A percentile compares a stretch with the other conserved stretches of the same genome.
These are phyloP conservation scores for Dichotomocladium elegans DNA, from an alignment of 371 early-diverging fungal species.

Conservation along the genomic window DNA sequence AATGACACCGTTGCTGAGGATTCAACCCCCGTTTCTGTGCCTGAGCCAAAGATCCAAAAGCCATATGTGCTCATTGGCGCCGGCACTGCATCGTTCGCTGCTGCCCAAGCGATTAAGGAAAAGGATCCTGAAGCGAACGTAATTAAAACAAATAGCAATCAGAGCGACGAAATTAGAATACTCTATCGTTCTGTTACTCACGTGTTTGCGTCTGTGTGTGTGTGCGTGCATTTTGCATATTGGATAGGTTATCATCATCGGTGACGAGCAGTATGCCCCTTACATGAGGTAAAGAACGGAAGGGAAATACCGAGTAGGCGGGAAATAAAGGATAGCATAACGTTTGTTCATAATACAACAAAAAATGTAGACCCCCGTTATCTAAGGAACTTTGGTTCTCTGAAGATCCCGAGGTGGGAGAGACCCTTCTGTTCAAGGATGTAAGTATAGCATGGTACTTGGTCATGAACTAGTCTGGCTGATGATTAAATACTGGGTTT, in stretches of 20 bases:
- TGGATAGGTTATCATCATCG: slow-evolving; percentile 63
- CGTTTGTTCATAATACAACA: background rate
- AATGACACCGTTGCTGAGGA: background rate
- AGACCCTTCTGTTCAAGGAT: slow-evolving; percentile 61
- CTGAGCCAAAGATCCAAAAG: slow-evolving; percentile 24
- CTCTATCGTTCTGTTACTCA: no score
- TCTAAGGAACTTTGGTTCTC: slow-evolving; percentile 79
- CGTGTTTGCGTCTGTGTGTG: no score
- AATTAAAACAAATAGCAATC: background rate
- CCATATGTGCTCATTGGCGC: slow-evolving; percentile 61
- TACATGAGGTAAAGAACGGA: slow-evolving; percentile 72
- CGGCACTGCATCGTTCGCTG: slow-evolving; percentile 67
- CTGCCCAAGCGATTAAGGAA: slow-evolving; percentile 67
- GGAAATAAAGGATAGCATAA: no score
- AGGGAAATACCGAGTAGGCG: no score
- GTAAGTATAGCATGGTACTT: slow-evolving; percentile 18
- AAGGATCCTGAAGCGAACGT: slow-evolving; percentile 66
- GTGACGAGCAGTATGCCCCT: slow-evolving; percentile 59
- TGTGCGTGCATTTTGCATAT: no score
- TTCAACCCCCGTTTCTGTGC: slow-evolving; percentile 6
- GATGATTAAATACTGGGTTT: background rate
- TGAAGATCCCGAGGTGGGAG: slow-evolving; percentile 42
- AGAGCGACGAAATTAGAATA: no score
- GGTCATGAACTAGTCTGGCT: background rate
- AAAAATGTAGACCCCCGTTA: slow-evolving; percentile 60